Base-by-base conservation (phyloP, 306 rosid genomes). In the Sicyos edulis region DNA sequence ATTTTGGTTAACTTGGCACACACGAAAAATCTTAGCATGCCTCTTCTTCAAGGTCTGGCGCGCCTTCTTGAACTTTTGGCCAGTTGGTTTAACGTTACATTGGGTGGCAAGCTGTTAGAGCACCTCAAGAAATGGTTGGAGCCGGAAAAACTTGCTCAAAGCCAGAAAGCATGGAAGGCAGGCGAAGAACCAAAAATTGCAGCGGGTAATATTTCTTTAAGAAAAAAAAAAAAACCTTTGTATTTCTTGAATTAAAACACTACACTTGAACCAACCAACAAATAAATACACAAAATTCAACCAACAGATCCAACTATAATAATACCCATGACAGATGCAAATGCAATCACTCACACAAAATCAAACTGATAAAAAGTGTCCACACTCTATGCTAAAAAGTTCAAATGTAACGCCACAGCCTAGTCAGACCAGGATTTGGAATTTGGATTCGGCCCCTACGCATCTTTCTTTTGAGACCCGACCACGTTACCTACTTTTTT, bases 131-230 rank as follows among this genome's bases (percentile, higher is more conserved):
- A 92, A 90, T 95, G 99, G 99, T 81, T 91, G 79, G 99, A 95
- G 82, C 99, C 99, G 62, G 99, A 95, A 83, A 95, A 95, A 76
- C 96, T 95, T 78, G 97, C 97, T 50, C 95, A 91, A 58, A 83
- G 92, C 82, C 99, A 95, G 82, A 91, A 91, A 78, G 66, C 88
- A 80, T 95, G 99, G 99, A 95, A 95, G 86, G 91, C 99, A 71
- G 99, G 99, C 65, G 99, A 95, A 85, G 99, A 95, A 80, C 99
- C 99, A 51, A 95, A 91, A 85, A 91, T 95, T 81, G 99, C 99
- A 8, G 99, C 99, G 62, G 99, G 99, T 95, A 80, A 76, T 59
- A 70, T 63, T 79, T 69, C 78, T 69, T 50, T 2, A 0, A 11
- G 53, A 9, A 1, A 55, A 19, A 40, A 1, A 55, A 17, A 32